Conservation (phyloP, 371 early-diverging fungal species). For the Mortierella sp. region DNA sequence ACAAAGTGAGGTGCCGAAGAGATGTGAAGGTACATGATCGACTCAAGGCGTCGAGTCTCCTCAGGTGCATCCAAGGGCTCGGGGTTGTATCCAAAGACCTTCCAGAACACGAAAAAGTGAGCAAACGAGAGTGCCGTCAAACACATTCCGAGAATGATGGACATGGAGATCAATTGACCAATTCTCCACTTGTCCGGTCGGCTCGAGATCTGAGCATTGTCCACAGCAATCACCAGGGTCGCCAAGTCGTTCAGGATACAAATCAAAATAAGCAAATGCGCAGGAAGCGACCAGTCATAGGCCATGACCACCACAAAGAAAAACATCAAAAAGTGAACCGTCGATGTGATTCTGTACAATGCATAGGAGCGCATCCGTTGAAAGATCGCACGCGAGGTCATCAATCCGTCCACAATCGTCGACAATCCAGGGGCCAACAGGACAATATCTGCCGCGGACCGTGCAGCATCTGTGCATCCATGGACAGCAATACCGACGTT, state of each 20-base stretch:
- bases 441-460: constrained; percentile 92
- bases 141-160: constrained; percentile 70
- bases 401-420: constrained; percentile 88
- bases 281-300: constrained; percentile 75
- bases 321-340: constrained; percentile 89
- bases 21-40: constrained; percentile 89
- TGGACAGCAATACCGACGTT: constrained; percentile 83
- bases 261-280: constrained; percentile 79
- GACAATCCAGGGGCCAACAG: constrained; percentile 84
- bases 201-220: constrained; percentile 82
- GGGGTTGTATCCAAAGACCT: constrained; percentile 41
- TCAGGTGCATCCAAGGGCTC: constrained; percentile 8
- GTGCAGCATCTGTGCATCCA: constrained; percentile 91
- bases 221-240: constrained; percentile 86
- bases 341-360: constrained; percentile 89
- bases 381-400: constrained; percentile 86
- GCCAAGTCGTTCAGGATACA: constrained; percentile 86
- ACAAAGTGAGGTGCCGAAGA: constrained; percentile 94
- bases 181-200: constrained; percentile 90
- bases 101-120: constrained; percentile 72
- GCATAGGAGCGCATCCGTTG: constrained; percentile 93
- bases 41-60: constrained; percentile 57
- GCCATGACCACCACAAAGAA: constrained; percentile 83
- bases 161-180: constrained; percentile 84
- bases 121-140: constrained; percentile 76